These are phyloP conservation scores for Trypanosoma theileri DNA, from an alignment of 208 protist species.

Conservation along the genomic window DNA sequence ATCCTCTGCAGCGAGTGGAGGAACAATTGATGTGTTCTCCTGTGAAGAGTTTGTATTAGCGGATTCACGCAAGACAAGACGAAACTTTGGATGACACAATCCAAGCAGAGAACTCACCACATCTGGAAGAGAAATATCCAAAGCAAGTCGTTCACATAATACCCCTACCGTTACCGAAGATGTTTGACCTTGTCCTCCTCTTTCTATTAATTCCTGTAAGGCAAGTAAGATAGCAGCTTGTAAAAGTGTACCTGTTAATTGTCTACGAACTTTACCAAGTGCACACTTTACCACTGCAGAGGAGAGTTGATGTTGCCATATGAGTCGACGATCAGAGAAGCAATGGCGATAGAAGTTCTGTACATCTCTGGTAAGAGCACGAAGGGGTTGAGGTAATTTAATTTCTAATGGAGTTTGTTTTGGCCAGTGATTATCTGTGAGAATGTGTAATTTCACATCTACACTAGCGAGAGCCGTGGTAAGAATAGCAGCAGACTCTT, in stretches of 20 bases:
- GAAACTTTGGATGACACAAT: conserved; percentile 46
- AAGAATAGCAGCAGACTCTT: conserved; percentile 4
- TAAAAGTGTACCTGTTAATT: conserved; percentile 88
- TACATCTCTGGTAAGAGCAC: conserved; percentile 52
- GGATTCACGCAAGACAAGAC: conserved; percentile 39
- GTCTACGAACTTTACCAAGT: conserved; percentile 38
- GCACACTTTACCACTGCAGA: conserved; percentile 61
- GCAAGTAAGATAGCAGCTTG: conserved; percentile 91
- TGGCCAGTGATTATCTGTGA: conserved; percentile 93
- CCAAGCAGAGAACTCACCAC: conserved; percentile 50
- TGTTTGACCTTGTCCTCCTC: conserved; percentile 15
- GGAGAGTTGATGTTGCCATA: conserved; percentile 89
- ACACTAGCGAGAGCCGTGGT: conserved; percentile 15
- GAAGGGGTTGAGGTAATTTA: conserved; percentile 46
- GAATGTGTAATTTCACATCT: conserved; percentile 81
- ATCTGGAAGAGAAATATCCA: conserved; percentile 57
- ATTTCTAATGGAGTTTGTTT: conserved; percentile 39
- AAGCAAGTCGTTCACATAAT: conserved; percentile 51
- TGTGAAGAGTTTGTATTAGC: background rate
- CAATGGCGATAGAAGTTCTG: conserved; percentile 83
- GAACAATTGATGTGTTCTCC: too few relatives aligned
- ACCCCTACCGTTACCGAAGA: conserved; percentile 53
- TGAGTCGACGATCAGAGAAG: conserved; percentile 71
- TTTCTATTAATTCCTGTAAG: conserved; percentile 69
- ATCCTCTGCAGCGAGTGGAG: conserved; percentile 28